Percentiles rank a stretch among this genome's conserved stretches.
phyloP scores from a whole-genome alignment of 148 eudicot species.

The Camellia granthamiana region DNA sequence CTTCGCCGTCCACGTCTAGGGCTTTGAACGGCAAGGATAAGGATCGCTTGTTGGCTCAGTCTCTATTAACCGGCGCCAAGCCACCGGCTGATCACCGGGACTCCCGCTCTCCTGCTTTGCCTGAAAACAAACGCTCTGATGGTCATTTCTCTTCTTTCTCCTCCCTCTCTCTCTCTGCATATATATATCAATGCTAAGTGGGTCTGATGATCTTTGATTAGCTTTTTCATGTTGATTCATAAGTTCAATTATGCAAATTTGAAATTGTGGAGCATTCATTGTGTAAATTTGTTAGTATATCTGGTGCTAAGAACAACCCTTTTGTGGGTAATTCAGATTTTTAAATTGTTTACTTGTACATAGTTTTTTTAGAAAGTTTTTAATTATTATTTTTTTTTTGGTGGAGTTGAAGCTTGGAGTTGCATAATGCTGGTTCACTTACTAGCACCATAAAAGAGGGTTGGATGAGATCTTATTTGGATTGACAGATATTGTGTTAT shows the following conservation, averaged over 20 bases:
- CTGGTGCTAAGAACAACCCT: background rate
- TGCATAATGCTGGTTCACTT: background rate
- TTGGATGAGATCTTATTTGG: background rate
- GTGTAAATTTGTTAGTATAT: background rate
- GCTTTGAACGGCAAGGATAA: constrained; percentile 38
- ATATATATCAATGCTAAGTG: no score
- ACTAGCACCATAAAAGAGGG: background rate
- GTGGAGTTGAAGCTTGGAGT: background rate
- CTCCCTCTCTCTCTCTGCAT: background rate
- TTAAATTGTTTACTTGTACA: background rate
- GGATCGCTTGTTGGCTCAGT: constrained; percentile 30
- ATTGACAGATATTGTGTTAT: background rate
- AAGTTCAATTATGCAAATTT: background rate
- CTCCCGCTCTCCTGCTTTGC: constrained; percentile 27
- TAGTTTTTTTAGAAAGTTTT: background rate
- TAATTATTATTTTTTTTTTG: background rate
- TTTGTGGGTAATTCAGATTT: background rate
- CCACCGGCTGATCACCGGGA: constrained; percentile 35
- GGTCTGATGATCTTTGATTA: background rate
- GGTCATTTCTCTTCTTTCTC: constrained; percentile 22
- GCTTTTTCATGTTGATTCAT: background rate
- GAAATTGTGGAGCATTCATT: background rate
- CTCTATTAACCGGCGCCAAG: constrained; percentile 25
- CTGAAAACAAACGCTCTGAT: constrained; percentile 44
- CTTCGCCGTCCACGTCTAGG: constrained; percentile 52